Percentiles rank a stretch among this genome's conserved stretches.
Conservation (phyloP, 768 basidiomycete genomes). For the Suillus clintonianus region DNA sequence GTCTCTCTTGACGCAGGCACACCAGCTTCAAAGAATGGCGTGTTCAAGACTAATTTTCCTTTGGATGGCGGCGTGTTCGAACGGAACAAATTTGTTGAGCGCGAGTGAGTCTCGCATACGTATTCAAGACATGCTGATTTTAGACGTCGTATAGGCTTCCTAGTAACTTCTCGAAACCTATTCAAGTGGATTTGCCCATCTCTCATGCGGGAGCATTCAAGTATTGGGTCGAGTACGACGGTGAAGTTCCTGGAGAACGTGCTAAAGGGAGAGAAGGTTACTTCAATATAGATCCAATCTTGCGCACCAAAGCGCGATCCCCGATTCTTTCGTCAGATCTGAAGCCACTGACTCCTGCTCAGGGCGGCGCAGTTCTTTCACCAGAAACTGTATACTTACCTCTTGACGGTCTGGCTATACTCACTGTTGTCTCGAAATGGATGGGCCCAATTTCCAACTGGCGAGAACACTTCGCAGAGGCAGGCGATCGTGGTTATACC, state of each 20-base stretch:
- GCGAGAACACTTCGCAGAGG: slow-evolving; percentile 79
- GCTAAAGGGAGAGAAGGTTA: slow-evolving; percentile 86
- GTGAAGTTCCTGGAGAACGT: slow-evolving; percentile 55
- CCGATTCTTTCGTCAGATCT: slow-evolving; percentile 65
- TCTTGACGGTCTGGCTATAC: slow-evolving; percentile 83
- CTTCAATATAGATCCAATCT: slow-evolving; percentile 94
- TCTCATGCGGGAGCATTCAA: slow-evolving; percentile 95
- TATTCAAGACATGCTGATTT: slow-evolving; percentile 1
- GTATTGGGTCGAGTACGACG: slow-evolving; percentile 93
- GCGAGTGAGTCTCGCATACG: slow-evolving; percentile 55
- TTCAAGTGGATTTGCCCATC: slow-evolving; percentile 93
- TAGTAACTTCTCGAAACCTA: slow-evolving; percentile 83
- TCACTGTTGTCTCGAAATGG: slow-evolving; percentile 97
- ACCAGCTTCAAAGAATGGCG: slow-evolving; percentile 84
- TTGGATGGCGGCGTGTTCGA: slow-evolving; percentile 88
- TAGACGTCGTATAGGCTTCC: slow-evolving; percentile 59
- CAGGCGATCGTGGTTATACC: slow-evolving; percentile 89
- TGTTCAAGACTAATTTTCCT: slow-evolving; percentile 96
- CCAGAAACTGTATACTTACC: slow-evolving; percentile 67
- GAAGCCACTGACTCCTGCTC: slow-evolving; percentile 50
- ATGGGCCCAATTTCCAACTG: slow-evolving; percentile 86
- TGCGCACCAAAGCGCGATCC: slow-evolving; percentile 72
- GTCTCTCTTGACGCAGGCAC: slow-evolving; percentile 93
- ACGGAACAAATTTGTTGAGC: slow-evolving; percentile 70
- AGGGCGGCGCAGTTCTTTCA: slow-evolving; percentile 53